Base-by-base conservation (phyloP, 176 grass and related monocot species). In the Hyparrhenia diplandra region DNA sequence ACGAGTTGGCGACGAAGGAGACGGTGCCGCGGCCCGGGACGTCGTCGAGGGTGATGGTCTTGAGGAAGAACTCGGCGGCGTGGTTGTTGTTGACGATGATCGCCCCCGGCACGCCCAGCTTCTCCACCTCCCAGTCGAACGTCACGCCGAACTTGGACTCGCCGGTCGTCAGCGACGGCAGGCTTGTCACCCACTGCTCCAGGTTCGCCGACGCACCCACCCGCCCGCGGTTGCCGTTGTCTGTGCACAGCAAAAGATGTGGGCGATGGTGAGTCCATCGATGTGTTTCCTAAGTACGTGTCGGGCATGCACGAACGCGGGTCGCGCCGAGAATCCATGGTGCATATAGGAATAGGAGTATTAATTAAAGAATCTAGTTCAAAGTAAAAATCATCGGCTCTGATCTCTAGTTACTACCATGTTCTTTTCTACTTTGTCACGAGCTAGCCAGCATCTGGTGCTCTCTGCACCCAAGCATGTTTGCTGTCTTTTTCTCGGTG, bases 11-110 rank as follows among this genome's bases (percentile, higher is more conserved):
- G 57, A 89, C 78, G 73, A 97, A 97, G 40, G 86, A 43, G 12
- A 97, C 58, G 2, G 34, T 41, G 28, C 88, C 84, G 76, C 85
- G 86, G 13, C 94, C 86, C 0, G 70, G 86, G 8, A 97, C 77
- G 6, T 90, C 64, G 17, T 97, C 65, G 40, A 97, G 46, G 9
- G 84, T 91, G 76, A 97, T 63, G 11, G 86, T 93, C 86, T 97
- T 97, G 81, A 97, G 88, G 55, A 80, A 89, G 82, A 93, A 93
- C 86, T 97, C 69, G 14, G 81, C 1, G 55, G 5, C 7, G 74
- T 97, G 94, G 64, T 87, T 0, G 89, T 97, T 93, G 11, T 86
- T 89, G 35, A 97, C 86, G 60, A 97, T 40, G 68, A 97, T 13
- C 37, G 94, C 91, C 20, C 91, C 88, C 0, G 94, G 94, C 1